These are phyloP conservation scores for Rauvolfia tetraphylla DNA, from an alignment of 257 asterid species.

Conservation along the genomic window DNA sequence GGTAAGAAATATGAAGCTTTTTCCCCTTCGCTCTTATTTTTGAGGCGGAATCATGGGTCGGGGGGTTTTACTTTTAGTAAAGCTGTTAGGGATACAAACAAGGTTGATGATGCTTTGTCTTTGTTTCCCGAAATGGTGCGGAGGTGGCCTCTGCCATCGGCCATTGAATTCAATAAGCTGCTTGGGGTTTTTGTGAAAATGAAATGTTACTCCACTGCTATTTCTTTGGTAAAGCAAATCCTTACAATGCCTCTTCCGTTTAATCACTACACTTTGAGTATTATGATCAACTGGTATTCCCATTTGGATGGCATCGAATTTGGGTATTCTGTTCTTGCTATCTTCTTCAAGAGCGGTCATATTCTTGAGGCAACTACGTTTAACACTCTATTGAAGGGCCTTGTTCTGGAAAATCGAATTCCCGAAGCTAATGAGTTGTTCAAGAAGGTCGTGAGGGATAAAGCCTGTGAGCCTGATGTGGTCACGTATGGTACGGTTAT, in stretches of 20 bases:
- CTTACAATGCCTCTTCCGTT: neutral
- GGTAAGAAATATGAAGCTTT: too few relatives aligned
- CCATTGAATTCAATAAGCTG: conserved; percentile 16
- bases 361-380: neutral
- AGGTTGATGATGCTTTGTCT: conserved; percentile 17
- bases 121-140: conserved; percentile 24
- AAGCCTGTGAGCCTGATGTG: neutral
- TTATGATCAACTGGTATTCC: conserved; percentile 18
- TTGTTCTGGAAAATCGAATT: conserved; percentile 18
- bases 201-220: conserved; percentile 23
- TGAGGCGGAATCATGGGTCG: too few relatives aligned
- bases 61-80: too few relatives aligned
- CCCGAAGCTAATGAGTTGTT: conserved; percentile 19
- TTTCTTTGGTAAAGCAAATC: conserved; percentile 25
- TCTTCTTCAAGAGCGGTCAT: conserved; percentile 23
- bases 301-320: neutral
- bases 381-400: conserved; percentile 22
- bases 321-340: conserved; percentile 11
- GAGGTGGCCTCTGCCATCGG: conserved; percentile 24
- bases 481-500: conserved; percentile 17
- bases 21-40: neutral
- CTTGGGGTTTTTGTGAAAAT: conserved; percentile 11
- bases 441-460: conserved; percentile 22
- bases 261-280: conserved; percentile 12
- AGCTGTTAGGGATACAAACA: too few relatives aligned